phyloP scores from a whole-genome alignment of 2,329 filamentous ascomycete genomes.

The Neoscytalidium dimidiatum region DNA sequence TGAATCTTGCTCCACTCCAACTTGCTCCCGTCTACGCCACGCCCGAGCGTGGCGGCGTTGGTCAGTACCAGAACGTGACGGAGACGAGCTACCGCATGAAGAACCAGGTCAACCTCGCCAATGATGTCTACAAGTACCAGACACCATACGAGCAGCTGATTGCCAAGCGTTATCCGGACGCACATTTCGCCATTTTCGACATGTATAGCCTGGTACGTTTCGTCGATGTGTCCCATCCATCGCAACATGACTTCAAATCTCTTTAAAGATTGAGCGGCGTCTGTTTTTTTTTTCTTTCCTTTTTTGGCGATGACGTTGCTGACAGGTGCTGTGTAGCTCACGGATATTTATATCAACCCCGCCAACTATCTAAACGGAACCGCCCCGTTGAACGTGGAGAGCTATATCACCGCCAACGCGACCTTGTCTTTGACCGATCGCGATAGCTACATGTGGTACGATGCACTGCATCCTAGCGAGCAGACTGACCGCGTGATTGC shows the following conservation, averaged over 20 bases:
- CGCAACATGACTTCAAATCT: too few relatives aligned
- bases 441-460: conserved; percentile 66
- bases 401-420: conserved; percentile 55
- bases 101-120: conserved; percentile 53
- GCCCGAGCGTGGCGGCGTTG: conserved; percentile 47
- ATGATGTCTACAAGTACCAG: conserved; percentile 54
- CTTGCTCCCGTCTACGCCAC: conserved; percentile 67
- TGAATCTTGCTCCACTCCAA: conserved; percentile 69
- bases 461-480: conserved; percentile 71
- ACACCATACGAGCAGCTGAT: conserved; percentile 50
- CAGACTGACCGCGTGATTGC: conserved; percentile 62
- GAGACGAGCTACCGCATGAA: conserved; percentile 54
- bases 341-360: conserved; percentile 66
- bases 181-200: conserved; percentile 67
- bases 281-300: too few relatives aligned
- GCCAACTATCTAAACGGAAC: conserved; percentile 62
- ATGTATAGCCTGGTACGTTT: conserved; percentile 58
- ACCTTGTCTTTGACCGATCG: conserved; percentile 38
- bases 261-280: too few relatives aligned
- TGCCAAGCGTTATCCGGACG: conserved; percentile 50
- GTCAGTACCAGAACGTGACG: conserved; percentile 51
- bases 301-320: too few relatives aligned
- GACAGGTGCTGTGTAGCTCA: conserved; percentile 43
- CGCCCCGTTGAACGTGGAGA: conserved; percentile 63
- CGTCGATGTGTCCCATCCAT: too few relatives aligned